Evolutionary conservation across 2,329 filamentous ascomycete species (phyloP).

Genomic region (Calonectria pauciramosa): DNA sequence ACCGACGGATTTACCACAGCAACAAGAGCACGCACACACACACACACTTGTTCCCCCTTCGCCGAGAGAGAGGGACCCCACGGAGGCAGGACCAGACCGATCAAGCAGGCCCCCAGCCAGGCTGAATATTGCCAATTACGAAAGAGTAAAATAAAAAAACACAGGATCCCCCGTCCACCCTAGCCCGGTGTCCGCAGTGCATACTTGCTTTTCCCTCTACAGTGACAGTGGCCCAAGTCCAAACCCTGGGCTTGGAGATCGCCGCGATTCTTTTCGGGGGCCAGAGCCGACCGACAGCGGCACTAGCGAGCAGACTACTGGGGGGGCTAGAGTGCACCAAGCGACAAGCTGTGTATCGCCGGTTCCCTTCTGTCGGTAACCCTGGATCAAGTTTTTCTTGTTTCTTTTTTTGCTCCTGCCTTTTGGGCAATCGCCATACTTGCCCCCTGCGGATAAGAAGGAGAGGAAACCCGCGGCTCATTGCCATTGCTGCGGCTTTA

Average conservation of each 20-base stretch:
- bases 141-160: slow-evolving; percentile 5
- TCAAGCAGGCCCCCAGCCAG: not conserved
- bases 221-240: slow-evolving; percentile 19
- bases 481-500: not conserved
- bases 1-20: slow-evolving; percentile 19
- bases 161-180: not conserved
- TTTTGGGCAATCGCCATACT: not conserved
- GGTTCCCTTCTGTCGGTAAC: slow-evolving; percentile 26
- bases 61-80: not conserved
- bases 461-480: slow-evolving; percentile 16
- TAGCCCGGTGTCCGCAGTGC: not conserved
- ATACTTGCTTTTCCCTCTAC: slow-evolving; percentile 29
- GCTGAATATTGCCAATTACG: not conserved
- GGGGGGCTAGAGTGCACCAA: slow-evolving; percentile 8
- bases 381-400: not conserved
- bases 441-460: not conserved
- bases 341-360: slow-evolving; percentile 3
- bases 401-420: not conserved
- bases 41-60: not conserved
- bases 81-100: not conserved
- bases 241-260: slow-evolving; percentile 24
- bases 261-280: slow-evolving; percentile 13
- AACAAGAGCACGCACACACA: slow-evolving; percentile 10
- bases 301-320: slow-evolving; percentile 6
- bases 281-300: slow-evolving; percentile 7